Evolutionary conservation across 2,329 filamentous ascomycete species (phyloP).

Genomic region (Calonectria pteridis): DNA sequence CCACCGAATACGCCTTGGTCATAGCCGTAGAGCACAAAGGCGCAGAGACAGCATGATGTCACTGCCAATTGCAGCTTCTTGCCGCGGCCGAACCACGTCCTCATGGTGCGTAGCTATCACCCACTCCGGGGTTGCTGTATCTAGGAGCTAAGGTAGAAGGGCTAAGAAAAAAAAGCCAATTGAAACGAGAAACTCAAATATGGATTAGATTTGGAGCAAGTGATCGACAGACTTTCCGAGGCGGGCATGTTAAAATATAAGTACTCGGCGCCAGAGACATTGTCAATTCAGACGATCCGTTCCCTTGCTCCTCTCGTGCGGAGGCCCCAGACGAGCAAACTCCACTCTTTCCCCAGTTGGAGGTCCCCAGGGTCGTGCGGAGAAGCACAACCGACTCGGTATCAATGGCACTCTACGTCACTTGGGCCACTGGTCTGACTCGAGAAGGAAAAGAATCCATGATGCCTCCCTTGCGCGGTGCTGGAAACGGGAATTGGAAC

Average conservation of each 20-base stretch:
- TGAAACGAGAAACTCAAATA: background rate
- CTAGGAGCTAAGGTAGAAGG: background rate
- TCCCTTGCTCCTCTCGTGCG: background rate
- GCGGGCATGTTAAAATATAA: background rate
- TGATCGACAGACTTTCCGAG: background rate
- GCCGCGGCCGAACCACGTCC: slow-evolving; percentile 39
- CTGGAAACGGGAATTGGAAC: slow-evolving; percentile 6
- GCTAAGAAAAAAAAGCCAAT: background rate
- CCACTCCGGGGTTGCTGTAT: background rate
- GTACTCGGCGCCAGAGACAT: background rate
- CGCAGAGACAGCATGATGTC: slow-evolving; percentile 37
- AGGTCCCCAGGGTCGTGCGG: background rate
- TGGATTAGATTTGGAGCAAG: background rate
- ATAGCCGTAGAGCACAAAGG: slow-evolving; percentile 53
- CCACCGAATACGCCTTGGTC: slow-evolving; percentile 62
- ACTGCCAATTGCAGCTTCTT: slow-evolving; percentile 37
- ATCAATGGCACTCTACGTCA: background rate
- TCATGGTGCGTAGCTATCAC: slow-evolving; percentile 23
- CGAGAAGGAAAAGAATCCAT: background rate
- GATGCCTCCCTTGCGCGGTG: background rate
- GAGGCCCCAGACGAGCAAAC: slow-evolving; percentile 15
- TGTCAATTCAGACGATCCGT: background rate
- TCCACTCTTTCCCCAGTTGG: background rate
- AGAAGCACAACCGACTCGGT: slow-evolving; percentile 1
- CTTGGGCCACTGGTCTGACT: background rate